Evolutionary conservation across 2,329 filamentous ascomycete genomes (phyloP).

Genomic region (Penicillium sp.): DNA sequence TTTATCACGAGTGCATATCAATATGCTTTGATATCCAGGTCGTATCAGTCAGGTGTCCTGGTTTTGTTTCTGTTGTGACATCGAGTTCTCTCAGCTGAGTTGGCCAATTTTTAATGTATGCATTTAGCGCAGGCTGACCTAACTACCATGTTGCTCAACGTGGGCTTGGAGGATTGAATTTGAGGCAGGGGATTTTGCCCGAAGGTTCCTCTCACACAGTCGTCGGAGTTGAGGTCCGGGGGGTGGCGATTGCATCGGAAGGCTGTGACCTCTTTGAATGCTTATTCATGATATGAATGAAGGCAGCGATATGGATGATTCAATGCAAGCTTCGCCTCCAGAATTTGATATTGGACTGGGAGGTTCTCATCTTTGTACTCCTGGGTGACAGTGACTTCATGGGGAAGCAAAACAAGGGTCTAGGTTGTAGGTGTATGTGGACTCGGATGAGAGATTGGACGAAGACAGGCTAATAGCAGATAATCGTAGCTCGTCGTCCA

Average conservation of each 20-base stretch:
- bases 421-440: not conserved
- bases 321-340: not conserved
- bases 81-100: not conserved
- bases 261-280: not conserved
- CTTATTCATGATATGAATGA: not conserved
- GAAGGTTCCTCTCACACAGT: not conserved
- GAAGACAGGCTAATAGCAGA: not conserved
- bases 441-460: not conserved
- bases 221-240: not conserved
- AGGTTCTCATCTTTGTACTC: not conserved
- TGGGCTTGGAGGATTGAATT: not conserved
- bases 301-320: no score
- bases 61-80: not conserved
- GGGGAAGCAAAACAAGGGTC: slow-evolving; percentile 3
- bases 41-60: not conserved
- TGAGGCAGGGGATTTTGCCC: no score
- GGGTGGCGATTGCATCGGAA: not conserved
- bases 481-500: no score
- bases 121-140: not conserved
- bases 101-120: not conserved
- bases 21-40: not conserved
- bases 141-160: not conserved
- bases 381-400: not conserved
- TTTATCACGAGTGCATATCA: no score
- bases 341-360: not conserved